Conservation (phyloP, 163 green algal genomes). For the Picocystis sp. region DNA sequence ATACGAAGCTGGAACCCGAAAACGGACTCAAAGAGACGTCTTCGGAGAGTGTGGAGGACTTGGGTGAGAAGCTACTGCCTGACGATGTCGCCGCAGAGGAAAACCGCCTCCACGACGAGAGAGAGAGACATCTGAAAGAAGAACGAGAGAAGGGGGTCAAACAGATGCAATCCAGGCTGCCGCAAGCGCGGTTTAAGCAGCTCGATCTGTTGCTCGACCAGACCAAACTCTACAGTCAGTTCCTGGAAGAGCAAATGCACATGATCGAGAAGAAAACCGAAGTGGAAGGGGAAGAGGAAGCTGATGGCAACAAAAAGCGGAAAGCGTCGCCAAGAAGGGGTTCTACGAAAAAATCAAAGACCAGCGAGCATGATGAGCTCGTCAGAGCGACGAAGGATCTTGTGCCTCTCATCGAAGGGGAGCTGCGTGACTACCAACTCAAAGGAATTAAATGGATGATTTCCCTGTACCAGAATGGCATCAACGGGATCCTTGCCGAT, state of each 20-base stretch:
- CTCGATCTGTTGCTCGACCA: constrained; percentile 68
- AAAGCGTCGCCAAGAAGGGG: no score
- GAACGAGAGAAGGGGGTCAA: no score
- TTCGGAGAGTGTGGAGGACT: no score
- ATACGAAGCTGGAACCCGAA: no score
- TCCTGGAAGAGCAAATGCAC: constrained; percentile 67
- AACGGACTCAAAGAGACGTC: no score
- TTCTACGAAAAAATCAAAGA: neutral
- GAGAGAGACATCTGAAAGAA: no score
- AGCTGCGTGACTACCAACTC: constrained; percentile 82
- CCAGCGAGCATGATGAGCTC: constrained; percentile 1
- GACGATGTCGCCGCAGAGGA: no score
- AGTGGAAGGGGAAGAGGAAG: constrained; percentile 1
- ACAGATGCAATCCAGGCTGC: no score
- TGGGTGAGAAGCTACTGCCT: no score
- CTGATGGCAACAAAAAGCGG: neutral
- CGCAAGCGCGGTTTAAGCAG: constrained; percentile 22
- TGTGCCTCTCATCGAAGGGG: constrained; percentile 51
- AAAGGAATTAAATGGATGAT: constrained; percentile 88
- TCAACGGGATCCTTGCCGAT: constrained; percentile 91
- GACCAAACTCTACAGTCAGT: constrained; percentile 70
- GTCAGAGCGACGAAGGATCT: constrained; percentile 33
- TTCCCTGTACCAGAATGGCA: constrained; percentile 81
- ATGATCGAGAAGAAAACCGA: constrained; percentile 14
- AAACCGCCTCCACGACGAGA: no score